Base-by-base conservation (phyloP, 2,329 filamentous ascomycete species). In the Alternaria viburni region DNA sequence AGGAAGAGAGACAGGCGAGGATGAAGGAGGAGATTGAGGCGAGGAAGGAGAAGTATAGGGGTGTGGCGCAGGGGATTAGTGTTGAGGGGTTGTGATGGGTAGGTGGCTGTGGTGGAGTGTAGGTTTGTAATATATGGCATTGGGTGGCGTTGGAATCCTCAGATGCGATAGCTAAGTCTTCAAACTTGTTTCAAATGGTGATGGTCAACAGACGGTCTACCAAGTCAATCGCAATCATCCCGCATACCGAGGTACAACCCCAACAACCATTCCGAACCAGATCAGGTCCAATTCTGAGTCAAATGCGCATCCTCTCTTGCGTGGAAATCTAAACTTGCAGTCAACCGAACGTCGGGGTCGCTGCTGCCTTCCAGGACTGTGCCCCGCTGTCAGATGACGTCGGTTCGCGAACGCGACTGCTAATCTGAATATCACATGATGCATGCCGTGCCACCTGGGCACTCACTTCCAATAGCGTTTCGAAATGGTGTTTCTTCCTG, bases 1-100 rank as follows among this genome's bases (percentile, higher is more conserved):
- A 70, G 59, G 75, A 69, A 49, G 75, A 78, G 61, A 68, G 70
- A 54, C 74, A 74, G 57, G 68, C 61, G 54, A 64, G 68, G 70
- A 59, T 65, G 26, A 79, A 51, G 71, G 70, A 72, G 64, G 75
- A 75, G 49, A 61, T 78, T 19, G 72, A 76, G 61, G 65, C 44
- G 64, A 65, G 75, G 67, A 80, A 80, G 69, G 71, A 59, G 52
- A 61, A 55, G 28, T 79, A 73, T 60, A 71, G 60, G 63, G 59
- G 57, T 45, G 56, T 45, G 32, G 46, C 43, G 26, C 26, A 21
- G 25, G 56, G 46, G 8, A 7, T 69, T 10, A 43, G 54, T 21
- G 61, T 69, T n/a, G 60, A 50, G 21, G 67, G 63, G 8, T 49
- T 26, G 25, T 28, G 50, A 15, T 8, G 23, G n/a, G 6, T 7